Conservation (phyloP, 805 yeast genomes). For the Pichia californica region DNA sequence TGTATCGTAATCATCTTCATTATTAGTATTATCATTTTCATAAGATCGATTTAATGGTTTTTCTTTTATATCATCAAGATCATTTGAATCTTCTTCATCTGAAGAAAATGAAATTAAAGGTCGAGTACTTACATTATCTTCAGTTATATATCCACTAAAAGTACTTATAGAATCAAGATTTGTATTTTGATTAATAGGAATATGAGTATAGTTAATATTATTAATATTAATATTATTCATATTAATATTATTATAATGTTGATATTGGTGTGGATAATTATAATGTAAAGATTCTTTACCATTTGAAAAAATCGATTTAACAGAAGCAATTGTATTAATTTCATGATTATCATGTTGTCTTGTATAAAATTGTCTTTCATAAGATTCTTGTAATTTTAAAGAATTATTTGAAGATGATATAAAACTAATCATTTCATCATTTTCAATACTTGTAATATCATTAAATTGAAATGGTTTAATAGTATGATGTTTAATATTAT, state of each 20-base stretch:
- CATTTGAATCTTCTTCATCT: conserved; percentile 13
- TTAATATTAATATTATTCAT: neutral
- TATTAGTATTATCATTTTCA: neutral
- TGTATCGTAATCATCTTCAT: too few species aligned
- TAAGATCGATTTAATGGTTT: neutral
- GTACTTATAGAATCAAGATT: conserved; percentile 3
- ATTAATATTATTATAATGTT: neutral
- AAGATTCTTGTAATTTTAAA: neutral
- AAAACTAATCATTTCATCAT: conserved; percentile 5
- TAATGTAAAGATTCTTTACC: neutral
- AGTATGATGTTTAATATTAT: neutral
- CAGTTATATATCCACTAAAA: conserved; percentile 5
- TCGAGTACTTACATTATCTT: conserved; percentile 35
- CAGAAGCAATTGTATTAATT: neutral
- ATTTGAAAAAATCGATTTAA: conserved; percentile 1
- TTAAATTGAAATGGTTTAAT: neutral
- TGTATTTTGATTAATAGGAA: neutral
- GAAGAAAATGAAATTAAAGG: conserved; percentile 36
- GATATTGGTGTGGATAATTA: too few species aligned
- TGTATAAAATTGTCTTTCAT: conserved; percentile 5
- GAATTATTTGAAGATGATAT: conserved; percentile 6
- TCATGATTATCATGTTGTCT: neutral
- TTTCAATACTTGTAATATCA: conserved; percentile 3
- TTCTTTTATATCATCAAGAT: too few species aligned
- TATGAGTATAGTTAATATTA: neutral